Evolutionary conservation across 164 flowering plant species (phyloP).

Genomic region (Berberis vulgaris): DNA sequence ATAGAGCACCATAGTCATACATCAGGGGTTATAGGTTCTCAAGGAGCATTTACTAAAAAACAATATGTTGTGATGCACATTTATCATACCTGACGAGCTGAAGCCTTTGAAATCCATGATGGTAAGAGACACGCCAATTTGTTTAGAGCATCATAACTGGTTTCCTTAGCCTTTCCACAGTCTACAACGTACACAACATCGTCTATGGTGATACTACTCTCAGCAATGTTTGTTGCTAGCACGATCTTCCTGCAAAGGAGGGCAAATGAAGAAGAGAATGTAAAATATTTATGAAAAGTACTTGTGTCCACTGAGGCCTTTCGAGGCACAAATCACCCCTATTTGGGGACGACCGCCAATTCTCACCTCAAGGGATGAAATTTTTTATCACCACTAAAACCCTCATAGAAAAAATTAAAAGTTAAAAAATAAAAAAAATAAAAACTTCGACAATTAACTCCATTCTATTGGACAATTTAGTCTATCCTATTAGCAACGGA

Average conservation of each 20-base stretch:
- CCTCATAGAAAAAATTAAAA: too few relatives aligned
- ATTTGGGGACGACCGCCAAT: too few relatives aligned
- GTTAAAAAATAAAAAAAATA: too few relatives aligned
- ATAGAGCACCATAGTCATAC: neutral
- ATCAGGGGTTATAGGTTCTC: neutral
- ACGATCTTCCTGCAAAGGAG: constrained; percentile 70
- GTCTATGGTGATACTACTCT: constrained; percentile 95
- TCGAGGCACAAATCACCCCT: too few relatives aligned
- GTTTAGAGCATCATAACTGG: constrained; percentile 96
- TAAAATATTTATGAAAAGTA: neutral
- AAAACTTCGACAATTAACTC: too few relatives aligned
- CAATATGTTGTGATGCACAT: too few relatives aligned
- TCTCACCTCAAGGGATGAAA: too few relatives aligned
- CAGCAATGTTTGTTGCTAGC: constrained; percentile 94
- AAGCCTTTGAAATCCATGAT: constrained; percentile 99
- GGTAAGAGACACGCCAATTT: constrained; percentile 89
- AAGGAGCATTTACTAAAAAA: neutral
- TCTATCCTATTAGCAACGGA: too few relatives aligned
- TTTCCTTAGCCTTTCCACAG: constrained; percentile 98
- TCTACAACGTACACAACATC: constrained; percentile 94
- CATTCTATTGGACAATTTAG: too few relatives aligned
- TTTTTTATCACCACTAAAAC: too few relatives aligned
- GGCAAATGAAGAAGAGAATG: neutral
- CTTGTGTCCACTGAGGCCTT: neutral
- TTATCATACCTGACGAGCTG: constrained; percentile 79